Evolutionary conservation across 768 basidiomycete genomes (phyloP).

Genomic region (Boletus rex-veris): DNA sequence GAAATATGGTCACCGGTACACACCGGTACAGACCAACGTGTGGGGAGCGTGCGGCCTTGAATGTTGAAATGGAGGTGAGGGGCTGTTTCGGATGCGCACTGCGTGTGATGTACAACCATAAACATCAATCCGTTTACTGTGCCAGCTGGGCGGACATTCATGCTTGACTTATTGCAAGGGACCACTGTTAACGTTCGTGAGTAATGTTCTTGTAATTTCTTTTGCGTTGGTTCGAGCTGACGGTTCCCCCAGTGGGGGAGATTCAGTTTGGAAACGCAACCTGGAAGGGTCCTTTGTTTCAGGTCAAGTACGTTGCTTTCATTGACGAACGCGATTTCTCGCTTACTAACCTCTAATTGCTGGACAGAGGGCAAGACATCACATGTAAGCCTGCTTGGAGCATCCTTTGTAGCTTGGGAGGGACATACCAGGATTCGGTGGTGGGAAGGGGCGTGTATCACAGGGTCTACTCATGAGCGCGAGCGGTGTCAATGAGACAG

Average conservation of each 20-base stretch:
- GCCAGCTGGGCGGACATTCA: slow-evolving; percentile 49
- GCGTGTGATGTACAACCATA: slow-evolving; percentile 46
- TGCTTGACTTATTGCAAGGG: slow-evolving; percentile 42
- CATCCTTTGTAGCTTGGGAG: background rate
- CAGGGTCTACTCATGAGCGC: too few species aligned
- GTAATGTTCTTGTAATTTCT: slow-evolving; percentile 15
- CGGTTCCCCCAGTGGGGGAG: slow-evolving; percentile 45
- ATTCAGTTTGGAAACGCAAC: slow-evolving; percentile 50
- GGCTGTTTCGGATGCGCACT: too few species aligned
- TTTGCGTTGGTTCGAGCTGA: background rate
- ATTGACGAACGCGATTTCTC: background rate
- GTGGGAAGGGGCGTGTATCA: too few species aligned
- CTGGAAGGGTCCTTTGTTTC: slow-evolving; percentile 56
- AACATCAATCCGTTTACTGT: slow-evolving; percentile 57
- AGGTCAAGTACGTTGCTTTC: slow-evolving; percentile 38
- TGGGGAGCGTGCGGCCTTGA: too few species aligned
- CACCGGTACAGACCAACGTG: too few species aligned
- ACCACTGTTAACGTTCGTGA: slow-evolving; percentile 59
- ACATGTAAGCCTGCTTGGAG: slow-evolving; percentile 38
- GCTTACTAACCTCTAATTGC: background rate
- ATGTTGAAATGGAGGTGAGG: too few species aligned
- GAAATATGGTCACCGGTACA: too few species aligned
- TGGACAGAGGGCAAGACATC: slow-evolving; percentile 42
- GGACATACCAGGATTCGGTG: too few species aligned
- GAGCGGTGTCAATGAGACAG: too few species aligned